Base-by-base conservation (phyloP, 257 asterid species). In the Pogostemon cablin region DNA sequence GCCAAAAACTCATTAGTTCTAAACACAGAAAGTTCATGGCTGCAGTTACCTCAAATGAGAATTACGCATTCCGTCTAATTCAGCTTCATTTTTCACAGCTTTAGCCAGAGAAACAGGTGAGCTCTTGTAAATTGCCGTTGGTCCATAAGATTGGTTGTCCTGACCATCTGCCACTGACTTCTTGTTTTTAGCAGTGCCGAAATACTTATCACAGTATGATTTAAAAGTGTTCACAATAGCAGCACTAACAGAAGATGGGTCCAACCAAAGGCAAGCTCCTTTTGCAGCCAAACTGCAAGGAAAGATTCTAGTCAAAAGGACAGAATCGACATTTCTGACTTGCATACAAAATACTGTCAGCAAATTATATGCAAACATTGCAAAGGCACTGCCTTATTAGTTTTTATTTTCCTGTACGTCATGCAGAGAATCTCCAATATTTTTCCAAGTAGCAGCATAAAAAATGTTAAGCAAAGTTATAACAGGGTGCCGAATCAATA, bases 31-130 rank as follows among this genome's bases (percentile, higher is more conserved):
- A 49, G 5, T 56, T 56, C 3, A 9, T 10, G 50, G 48, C 20
- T 48, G 77, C 73, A 65, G 54, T 79, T 79, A 91, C 98, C 98
- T 95, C 46, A 93, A 86, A 83, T 93, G 99, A 82, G 84, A 85
- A 72, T 84, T 79, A 50, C 86, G 86, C 98, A 95, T 93, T 81
- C 99, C 99, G 77, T 86, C 87, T 63, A 93, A 74, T 78, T 95
- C 99, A 52, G 96, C 93, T 82, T 83, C 95, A 81, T 95, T 95
- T 86, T 95, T 93, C 74, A 95, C 78, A 75, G 99, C 98, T 86
- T 95, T 95, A 61, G 88, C 84, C 68, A 91, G 71, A 73, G 96
- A 86, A 81, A 95, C 68, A 42, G 99, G 99, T 67, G 99, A 95
- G 82, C 82, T 80, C 86, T 71, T 83, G 75, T 72, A 78, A 49